A percentile compares a stretch with the other conserved stretches of the same genome.
These are phyloP conservation scores for Aspergillus quadrilineatus DNA, from an alignment of 2,329 filamentous ascomycete genomes.

Conservation along the genomic window DNA sequence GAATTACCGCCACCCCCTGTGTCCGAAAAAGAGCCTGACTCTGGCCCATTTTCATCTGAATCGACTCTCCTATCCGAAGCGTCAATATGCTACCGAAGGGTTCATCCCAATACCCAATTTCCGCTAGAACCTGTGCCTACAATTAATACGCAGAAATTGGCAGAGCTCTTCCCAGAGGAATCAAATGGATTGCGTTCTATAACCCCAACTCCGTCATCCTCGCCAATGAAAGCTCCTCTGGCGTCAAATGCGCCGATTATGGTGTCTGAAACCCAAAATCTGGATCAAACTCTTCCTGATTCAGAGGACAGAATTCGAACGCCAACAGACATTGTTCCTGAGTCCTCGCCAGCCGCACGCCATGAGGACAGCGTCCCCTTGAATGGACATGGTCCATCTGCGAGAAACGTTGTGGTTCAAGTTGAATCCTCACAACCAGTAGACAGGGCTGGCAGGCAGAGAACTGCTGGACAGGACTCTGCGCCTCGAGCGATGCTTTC, in stretches of 20 bases:
- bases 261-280: slow-evolving; percentile 15
- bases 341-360: slow-evolving; percentile 38
- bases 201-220: slow-evolving; percentile 10
- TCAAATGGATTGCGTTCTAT: slow-evolving; percentile 19
- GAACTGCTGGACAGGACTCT: slow-evolving; percentile 12
- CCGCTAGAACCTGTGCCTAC: slow-evolving; percentile 37
- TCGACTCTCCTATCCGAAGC: slow-evolving; percentile 34
- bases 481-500: slow-evolving; percentile 28
- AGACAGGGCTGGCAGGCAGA: slow-evolving; percentile 24
- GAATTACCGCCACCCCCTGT: slow-evolving; percentile 30
- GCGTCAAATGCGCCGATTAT: slow-evolving; percentile 11
- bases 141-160: slow-evolving; percentile 37
- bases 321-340: slow-evolving; percentile 38
- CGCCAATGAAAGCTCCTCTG: slow-evolving; percentile 8
- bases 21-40: slow-evolving; percentile 25
- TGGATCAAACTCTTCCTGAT: slow-evolving; percentile 24
- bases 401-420: slow-evolving; percentile 34
- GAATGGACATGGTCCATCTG: slow-evolving; percentile 18
- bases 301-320: slow-evolving; percentile 22
- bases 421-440: slow-evolving; percentile 44
- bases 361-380: slow-evolving; percentile 14
- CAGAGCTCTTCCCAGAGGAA: slow-evolving; percentile 39
- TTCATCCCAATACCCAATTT: slow-evolving; percentile 38
- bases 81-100: slow-evolving; percentile 39
- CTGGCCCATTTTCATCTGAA: slow-evolving; percentile 26